Evolutionary conservation across 2,329 filamentous ascomycete genomes (phyloP).

Genomic region (Aspergillus ibericus): DNA sequence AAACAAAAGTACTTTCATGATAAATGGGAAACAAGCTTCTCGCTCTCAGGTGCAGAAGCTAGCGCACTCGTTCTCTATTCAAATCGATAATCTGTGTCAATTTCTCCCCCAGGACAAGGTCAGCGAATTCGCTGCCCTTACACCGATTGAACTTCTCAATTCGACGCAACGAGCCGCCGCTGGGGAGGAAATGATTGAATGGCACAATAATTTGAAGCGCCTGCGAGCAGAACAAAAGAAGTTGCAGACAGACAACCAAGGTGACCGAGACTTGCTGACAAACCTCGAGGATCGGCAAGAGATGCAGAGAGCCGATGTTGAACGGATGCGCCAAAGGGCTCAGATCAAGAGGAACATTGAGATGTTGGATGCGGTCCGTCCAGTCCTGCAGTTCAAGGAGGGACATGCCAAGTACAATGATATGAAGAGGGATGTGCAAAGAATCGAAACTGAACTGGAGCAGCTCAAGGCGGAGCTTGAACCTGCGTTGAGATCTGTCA

Average conservation of each 20-base stretch:
- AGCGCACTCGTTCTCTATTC: constrained; percentile 74
- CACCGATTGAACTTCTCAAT: constrained; percentile 74
- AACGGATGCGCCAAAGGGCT: constrained; percentile 74
- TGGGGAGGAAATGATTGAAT: constrained; percentile 72
- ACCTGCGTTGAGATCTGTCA: constrained; percentile 69
- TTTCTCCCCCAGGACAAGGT: constrained; percentile 96
- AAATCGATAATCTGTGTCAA: constrained; percentile 96
- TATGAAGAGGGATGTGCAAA: constrained; percentile 57
- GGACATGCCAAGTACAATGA: constrained; percentile 51
- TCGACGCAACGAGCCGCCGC: constrained; percentile 90
- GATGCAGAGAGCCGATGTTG: constrained; percentile 75
- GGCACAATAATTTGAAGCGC: constrained; percentile 72
- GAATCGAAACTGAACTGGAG: constrained; percentile 58
- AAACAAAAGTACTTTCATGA: constrained; percentile 74
- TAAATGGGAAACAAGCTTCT: constrained; percentile 65
- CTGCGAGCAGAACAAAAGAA: constrained; percentile 69
- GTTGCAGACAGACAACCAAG: constrained; percentile 58
- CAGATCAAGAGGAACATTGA: constrained; percentile 64
- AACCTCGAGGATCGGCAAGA: constrained; percentile 72
- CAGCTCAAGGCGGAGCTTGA: constrained; percentile 61
- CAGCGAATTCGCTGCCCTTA: constrained; percentile 84
- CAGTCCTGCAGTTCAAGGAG: constrained; percentile 65
- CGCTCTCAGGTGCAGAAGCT: constrained; percentile 67
- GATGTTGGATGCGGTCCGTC: constrained; percentile 64
- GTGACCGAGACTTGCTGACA: constrained; percentile 62